Base-by-base conservation (phyloP, 495 filamentous ascomycete genomes). In the Aspergillus panamensis region DNA sequence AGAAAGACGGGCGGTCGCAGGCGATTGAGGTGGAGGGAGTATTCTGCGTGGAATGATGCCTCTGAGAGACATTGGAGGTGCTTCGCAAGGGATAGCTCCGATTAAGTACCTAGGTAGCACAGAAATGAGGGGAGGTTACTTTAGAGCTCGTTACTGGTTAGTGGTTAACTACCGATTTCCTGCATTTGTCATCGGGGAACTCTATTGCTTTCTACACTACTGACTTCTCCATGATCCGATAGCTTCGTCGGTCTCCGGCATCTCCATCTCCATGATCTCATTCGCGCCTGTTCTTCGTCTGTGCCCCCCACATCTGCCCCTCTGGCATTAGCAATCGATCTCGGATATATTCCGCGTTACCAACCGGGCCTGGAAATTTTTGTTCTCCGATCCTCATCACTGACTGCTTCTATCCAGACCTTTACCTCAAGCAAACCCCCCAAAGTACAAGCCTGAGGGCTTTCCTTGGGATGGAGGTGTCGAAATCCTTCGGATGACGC, bases 1-100 rank as follows among this genome's bases (percentile, higher is more conserved):
- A 52, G 56, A 55, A 35, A 51, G 58, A 37, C 54, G 60, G 25
- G 60, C 55, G 25, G 50, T 47, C 12, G 53, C 10, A 42, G 50
- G 39, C 16, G 25, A 52, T 44, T 60, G 59, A 57, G 59, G 21
- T 48, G 45, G 16, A 47, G 48, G 20, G 13, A 17, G 20, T 12
- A 40, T 30, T 20, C 37, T 35, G 13, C 13, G 20, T 57, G 14
- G 37, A 50, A 21, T 40, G 39, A 55, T 58, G 32, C 16, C 17
- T 45, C n/a, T 45, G 42, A 19, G 42, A 20, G 16, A 20, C 16
- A 45, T 45, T 20, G 16, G 37, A 13, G n/a, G n/a, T n/a, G n/a
- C n/a, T n/a, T n/a, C n/a, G n/a, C n/a, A n/a, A n/a, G n/a, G n/a
- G n/a, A n/a, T n/a, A n/a, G n/a, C n/a, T n/a, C n/a, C n/a, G n/a